These are phyloP conservation scores for Chrysoporthe cubensis DNA, from an alignment of 2,329 filamentous ascomycete genomes.

Conservation along the genomic window DNA sequence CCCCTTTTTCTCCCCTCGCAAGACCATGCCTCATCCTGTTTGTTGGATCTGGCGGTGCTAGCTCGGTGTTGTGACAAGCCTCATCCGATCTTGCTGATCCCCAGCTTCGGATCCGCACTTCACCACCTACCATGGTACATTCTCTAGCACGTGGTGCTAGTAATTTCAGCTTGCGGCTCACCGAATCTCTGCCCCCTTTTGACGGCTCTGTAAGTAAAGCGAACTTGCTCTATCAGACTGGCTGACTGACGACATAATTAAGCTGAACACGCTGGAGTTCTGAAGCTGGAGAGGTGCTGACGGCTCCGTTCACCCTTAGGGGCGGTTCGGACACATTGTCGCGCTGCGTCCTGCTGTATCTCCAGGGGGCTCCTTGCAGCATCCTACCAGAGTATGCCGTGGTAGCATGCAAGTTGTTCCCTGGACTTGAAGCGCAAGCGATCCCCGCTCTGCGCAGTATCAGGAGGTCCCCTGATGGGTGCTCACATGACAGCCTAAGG, in stretches of 20 bases:
- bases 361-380: no score
- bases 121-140: not conserved
- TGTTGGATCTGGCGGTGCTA: not conserved
- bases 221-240: not conserved
- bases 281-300: no score
- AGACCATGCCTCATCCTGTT: not conserved
- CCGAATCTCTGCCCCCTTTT: not conserved
- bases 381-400: no score
- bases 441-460: not conserved
- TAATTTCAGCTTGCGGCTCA: not conserved
- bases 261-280: no score
- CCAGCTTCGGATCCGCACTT: constrained; percentile 4
- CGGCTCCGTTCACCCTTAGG: no score
- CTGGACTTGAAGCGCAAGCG: not conserved
- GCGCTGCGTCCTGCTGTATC: no score
- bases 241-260: not conserved
- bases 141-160: no score
- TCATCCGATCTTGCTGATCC: not conserved
- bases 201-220: not conserved
- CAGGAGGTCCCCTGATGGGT: not conserved
- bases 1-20: constrained; percentile 1
- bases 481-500: not conserved
- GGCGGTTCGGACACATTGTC: no score
- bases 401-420: not conserved
- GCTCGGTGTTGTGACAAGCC: not conserved